Conservation (phyloP, 768 basidiomycete species). For the Rhodotorula paludigena region DNA sequence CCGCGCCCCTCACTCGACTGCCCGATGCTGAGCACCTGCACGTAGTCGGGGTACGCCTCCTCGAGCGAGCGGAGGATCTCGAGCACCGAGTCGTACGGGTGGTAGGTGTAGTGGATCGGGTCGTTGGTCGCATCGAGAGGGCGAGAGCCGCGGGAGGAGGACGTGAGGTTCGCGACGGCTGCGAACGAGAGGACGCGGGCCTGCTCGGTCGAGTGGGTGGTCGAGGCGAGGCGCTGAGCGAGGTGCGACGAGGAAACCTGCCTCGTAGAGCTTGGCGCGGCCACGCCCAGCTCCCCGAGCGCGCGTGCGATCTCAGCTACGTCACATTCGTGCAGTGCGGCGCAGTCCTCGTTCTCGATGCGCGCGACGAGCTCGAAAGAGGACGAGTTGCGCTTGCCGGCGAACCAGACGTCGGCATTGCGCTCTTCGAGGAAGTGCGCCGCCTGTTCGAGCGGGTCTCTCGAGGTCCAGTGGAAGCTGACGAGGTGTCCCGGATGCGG, state of each 20-base stretch:
- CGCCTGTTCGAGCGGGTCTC: neutral
- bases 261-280: neutral
- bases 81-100: slow-evolving; percentile 57
- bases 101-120: slow-evolving; percentile 53
- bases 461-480: neutral
- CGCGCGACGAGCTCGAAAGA: neutral
- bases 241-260: neutral
- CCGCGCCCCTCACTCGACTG: slow-evolving; percentile 59
- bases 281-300: neutral
- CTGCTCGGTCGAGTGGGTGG: neutral
- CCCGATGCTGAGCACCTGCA: slow-evolving; percentile 55
- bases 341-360: neutral
- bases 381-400: neutral
- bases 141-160: neutral
- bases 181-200: slow-evolving; percentile 5
- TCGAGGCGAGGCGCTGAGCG: neutral
- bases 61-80: slow-evolving; percentile 56
- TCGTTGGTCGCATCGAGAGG: neutral
- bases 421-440: neutral
- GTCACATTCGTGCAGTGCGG: too few species aligned
- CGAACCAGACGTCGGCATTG: slow-evolving; percentile 1
- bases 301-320: too few species aligned
- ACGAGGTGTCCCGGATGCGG: neutral
- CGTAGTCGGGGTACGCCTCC: slow-evolving; percentile 52
- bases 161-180: slow-evolving; percentile 5